A percentile compares a stretch with the other conserved stretches of the same genome.
These are phyloP conservation scores for Luzula sylvatica DNA, from an alignment of 176 grass and related monocot species.

Conservation along the genomic window DNA sequence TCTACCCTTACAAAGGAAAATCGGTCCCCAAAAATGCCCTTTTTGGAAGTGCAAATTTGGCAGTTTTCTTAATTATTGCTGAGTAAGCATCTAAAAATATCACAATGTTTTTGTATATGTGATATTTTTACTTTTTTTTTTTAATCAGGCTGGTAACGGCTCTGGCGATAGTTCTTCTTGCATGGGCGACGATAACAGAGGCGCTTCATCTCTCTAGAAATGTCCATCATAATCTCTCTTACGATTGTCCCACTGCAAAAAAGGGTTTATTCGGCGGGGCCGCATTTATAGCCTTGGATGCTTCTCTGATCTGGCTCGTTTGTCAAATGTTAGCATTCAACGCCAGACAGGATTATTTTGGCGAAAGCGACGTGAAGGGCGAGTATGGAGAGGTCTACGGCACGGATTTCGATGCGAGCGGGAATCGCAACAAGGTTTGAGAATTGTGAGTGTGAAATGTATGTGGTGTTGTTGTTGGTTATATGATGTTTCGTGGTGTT, in stretches of 20 bases:
- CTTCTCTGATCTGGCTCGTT: slow-evolving; percentile 52
- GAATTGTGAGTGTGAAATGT: background rate
- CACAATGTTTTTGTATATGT: background rate
- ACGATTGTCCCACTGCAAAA: slow-evolving; percentile 32
- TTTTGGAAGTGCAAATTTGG: slow-evolving; percentile 21
- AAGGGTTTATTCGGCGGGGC: slow-evolving; percentile 44
- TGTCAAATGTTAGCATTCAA: slow-evolving; percentile 44
- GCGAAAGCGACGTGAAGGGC: background rate
- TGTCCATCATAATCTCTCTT: slow-evolving; percentile 24
- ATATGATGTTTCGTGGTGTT: background rate
- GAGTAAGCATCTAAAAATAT: slow-evolving; percentile 27
- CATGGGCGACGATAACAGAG: slow-evolving; percentile 28
- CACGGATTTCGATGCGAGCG: slow-evolving; percentile 13
- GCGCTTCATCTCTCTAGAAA: slow-evolving; percentile 26
- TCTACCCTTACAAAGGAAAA: slow-evolving; percentile 38
- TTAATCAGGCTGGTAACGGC: slow-evolving; percentile 24
- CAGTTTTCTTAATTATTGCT: slow-evolving; percentile 29
- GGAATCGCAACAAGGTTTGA: slow-evolving; percentile 3
- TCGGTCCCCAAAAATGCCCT: slow-evolving; percentile 23
- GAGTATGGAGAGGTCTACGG: slow-evolving; percentile 11
- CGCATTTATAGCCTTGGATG: slow-evolving; percentile 40
- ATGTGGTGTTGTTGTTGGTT: background rate
- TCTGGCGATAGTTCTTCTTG: slow-evolving; percentile 24
- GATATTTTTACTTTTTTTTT: slow-evolving; percentile 1
- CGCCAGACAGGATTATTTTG: slow-evolving; percentile 33